Evolutionary conservation across 192 early-diverging fungal genomes (phyloP), one percentile per base, ranked within the genome.

Genomic region (Geranomyces michiganensis): DNA sequence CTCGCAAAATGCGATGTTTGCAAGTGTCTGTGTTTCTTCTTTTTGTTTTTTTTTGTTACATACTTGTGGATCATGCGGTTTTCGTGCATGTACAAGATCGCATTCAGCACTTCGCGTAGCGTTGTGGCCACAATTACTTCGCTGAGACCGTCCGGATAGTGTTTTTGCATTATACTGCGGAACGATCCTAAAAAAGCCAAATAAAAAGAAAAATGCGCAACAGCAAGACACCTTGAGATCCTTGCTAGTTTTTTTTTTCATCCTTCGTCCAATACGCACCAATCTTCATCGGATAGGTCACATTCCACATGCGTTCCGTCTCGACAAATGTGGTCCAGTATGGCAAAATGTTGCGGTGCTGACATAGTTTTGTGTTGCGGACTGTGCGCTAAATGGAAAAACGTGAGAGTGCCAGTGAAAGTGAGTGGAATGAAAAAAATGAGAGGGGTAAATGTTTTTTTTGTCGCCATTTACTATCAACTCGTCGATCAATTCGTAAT

Each of bases 21-120:
- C n/a, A n/a, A n/a, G n/a, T n/a, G n/a, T n/a, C n/a, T n/a, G n/a
- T n/a, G n/a, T n/a, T n/a, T n/a, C n/a, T n/a, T n/a, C n/a, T 44
- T n/a, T 44, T 65, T 24, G 32, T 29, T 17, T 65, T 46, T n/a
- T 21, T 48, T 46, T n/a, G 5, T 48, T 27, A 43, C 46, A 17
- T 44, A 86, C 84, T 89, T 89, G 70, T 89, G 87, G 48, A 89
- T 84, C 78, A 89, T 77, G 32, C 75, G 67, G 60, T 84, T 85
- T 5, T 80, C 79, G 72, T 88, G 87, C 63, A 89, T 55, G 68
- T 89, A 87, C 4, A 47, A n/a, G 26, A 89, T 61, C 7, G 76
- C 87, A 45, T 77, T 68, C 7, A 89, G 72, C 2, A 89, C 77
- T 63, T 88, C 82, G 29, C 70, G 72, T 27, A 89, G 45, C 48